Evolutionary conservation across 148 eudicot species (phyloP).

Genomic region (Talinum fruticosum): DNA sequence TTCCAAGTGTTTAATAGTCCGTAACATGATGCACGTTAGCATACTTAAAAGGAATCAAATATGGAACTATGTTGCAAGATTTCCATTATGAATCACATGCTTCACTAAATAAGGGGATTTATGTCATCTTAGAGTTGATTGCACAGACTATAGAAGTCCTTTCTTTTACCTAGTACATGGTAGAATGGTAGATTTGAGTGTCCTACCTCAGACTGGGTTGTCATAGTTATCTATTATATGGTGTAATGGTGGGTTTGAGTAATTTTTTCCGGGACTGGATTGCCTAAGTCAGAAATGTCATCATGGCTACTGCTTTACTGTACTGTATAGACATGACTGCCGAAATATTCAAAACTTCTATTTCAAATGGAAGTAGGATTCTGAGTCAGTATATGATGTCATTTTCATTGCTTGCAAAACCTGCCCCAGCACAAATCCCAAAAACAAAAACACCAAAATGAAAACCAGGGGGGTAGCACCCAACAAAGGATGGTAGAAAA

Average conservation of each 20-base stretch:
- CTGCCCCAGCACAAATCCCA: background rate
- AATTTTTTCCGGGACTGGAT: too few species aligned
- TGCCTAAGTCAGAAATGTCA: too few species aligned
- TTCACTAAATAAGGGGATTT: too few species aligned
- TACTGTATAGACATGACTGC: background rate
- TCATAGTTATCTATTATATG: too few species aligned
- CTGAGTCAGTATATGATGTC: background rate
- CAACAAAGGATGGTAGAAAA: background rate
- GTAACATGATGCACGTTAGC: slow-evolving; percentile 10
- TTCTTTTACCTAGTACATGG: background rate
- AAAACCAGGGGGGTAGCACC: background rate
- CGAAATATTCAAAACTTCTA: background rate
- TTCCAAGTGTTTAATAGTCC: slow-evolving; percentile 19
- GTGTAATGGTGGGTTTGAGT: too few species aligned
- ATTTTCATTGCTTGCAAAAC: background rate
- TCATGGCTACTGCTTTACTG: background rate
- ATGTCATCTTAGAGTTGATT: background rate
- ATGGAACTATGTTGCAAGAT: background rate
- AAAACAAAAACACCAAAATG: background rate
- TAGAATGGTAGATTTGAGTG: background rate
- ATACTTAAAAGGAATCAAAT: background rate
- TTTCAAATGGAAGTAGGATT: background rate
- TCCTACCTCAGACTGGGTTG: background rate
- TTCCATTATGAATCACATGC: background rate
- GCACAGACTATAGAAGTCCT: background rate